A percentile compares a stretch with the other conserved stretches of the same genome.
phyloP scores from a whole-genome alignment of 371 early-diverging fungal genomes.

The Apophysomyces trapeziformis region DNA sequence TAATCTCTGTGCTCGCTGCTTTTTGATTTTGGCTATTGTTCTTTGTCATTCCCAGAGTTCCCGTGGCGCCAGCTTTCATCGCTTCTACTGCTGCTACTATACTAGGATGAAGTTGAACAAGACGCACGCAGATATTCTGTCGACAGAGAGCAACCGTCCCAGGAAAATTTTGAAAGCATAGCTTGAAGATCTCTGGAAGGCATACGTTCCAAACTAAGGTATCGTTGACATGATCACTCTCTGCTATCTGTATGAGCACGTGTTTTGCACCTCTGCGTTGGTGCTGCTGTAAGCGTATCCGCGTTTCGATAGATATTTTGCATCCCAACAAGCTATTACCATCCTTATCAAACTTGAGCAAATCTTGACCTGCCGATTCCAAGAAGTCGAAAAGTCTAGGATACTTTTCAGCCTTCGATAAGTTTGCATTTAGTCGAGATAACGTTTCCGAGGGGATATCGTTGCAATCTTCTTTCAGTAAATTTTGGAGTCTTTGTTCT shows the following conservation, averaged over 20 bases:
- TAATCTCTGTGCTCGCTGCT: constrained; percentile 60
- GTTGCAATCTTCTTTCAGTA: constrained; percentile 11
- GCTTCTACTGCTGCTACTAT: constrained; percentile 63
- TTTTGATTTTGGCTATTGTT: constrained; percentile 36
- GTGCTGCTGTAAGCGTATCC: constrained; percentile 55
- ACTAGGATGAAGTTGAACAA: constrained; percentile 66
- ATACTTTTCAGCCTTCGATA: constrained; percentile 14
- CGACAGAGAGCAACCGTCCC: constrained; percentile 64
- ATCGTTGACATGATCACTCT: constrained; percentile 56
- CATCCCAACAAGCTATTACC: constrained; percentile 46
- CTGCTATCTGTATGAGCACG: constrained; percentile 42
- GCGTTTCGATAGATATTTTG: constrained; percentile 47
- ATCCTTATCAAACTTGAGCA: constrained; percentile 60
- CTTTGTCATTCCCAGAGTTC: constrained; percentile 52
- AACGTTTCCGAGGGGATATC: neutral
- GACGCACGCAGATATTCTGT: constrained; percentile 60
- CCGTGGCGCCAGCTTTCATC: constrained; percentile 37
- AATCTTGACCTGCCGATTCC: constrained; percentile 49
- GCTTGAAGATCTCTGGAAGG: constrained; percentile 70
- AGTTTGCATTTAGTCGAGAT: constrained; percentile 5
- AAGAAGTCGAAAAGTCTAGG: constrained; percentile 49
- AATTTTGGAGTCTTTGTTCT: constrained; percentile 43
- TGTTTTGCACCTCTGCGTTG: constrained; percentile 42
- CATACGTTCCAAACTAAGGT: constrained; percentile 61
- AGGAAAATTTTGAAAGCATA: constrained; percentile 67